These are phyloP conservation scores for Gloeopeniophorella convolvens DNA, from an alignment of 768 basidiomycete species.

Conservation along the genomic window DNA sequence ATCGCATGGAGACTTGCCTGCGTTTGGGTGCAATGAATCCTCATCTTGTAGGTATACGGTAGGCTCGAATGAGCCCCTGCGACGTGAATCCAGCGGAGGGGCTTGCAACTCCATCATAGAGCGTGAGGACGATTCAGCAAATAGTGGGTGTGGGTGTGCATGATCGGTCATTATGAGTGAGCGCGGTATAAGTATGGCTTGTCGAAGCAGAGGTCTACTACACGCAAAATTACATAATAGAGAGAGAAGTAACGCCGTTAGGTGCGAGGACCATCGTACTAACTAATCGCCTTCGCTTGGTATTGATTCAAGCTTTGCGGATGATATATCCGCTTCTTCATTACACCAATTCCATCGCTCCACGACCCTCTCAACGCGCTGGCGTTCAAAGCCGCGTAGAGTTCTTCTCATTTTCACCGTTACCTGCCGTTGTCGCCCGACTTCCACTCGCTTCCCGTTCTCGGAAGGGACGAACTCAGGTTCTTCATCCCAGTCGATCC, in stretches of 20 bases:
- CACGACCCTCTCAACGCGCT: slow-evolving; percentile 58
- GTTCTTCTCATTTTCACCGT: slow-evolving; percentile 55
- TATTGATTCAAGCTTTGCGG: too few species aligned
- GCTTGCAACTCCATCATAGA: slow-evolving; percentile 8
- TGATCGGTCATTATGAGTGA: neutral
- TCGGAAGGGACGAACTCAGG: slow-evolving; percentile 19
- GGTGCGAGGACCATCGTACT: too few species aligned
- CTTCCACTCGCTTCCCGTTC: slow-evolving; percentile 29
- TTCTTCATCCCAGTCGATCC: slow-evolving; percentile 24
- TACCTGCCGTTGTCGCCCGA: slow-evolving; percentile 41
- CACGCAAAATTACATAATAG: too few species aligned
- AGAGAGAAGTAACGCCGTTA: too few species aligned
- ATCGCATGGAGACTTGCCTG: slow-evolving; percentile 1
- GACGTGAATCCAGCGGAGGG: neutral
- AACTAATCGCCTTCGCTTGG: too few species aligned
- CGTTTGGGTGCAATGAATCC: neutral
- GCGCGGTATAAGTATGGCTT: too few species aligned
- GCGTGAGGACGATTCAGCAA: slow-evolving; percentile 1
- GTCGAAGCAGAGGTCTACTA: too few species aligned
- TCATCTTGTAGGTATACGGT: too few species aligned
- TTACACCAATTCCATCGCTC: slow-evolving; percentile 61
- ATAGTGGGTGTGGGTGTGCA: neutral
- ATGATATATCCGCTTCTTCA: too few species aligned
- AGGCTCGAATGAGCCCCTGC: too few species aligned
- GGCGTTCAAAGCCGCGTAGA: slow-evolving; percentile 54